Evolutionary conservation across 2,329 filamentous ascomycete species (phyloP).

Genomic region (Arthroderma sp.): DNA sequence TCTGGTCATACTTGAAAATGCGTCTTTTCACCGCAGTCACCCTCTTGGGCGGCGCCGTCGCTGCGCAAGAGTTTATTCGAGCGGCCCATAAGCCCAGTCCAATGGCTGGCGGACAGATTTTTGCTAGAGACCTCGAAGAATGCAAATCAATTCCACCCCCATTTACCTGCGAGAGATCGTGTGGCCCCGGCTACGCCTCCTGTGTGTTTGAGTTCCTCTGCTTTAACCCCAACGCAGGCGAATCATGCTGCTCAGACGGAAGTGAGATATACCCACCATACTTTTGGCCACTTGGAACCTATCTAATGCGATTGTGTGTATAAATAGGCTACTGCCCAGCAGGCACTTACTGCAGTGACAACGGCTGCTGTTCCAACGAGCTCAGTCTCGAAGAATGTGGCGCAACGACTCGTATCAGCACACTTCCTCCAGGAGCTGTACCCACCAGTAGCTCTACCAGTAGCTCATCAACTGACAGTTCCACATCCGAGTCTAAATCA

Average conservation of each 20-base stretch:
- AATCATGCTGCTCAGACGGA: conserved; percentile 7
- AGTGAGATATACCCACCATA: conserved; percentile 1
- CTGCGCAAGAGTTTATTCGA: conserved; percentile 2
- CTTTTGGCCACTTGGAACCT: background rate
- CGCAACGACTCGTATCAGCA: background rate
- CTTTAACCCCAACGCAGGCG: conserved; percentile 5
- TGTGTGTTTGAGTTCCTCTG: conserved; percentile 5
- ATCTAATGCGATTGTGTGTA: background rate
- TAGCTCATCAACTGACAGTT: background rate
- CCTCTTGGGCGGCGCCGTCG: conserved; percentile 1
- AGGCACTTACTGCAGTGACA: conserved; percentile 6
- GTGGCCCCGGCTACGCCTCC: conserved; percentile 3
- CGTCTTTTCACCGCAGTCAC: background rate
- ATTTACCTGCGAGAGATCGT: conserved; percentile 3
- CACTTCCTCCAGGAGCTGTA: background rate
- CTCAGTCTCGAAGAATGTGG: conserved; percentile 5
- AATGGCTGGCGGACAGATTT: background rate
- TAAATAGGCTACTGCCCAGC: conserved; percentile 3
- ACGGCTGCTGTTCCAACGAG: conserved; percentile 4
- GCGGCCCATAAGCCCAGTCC: conserved; percentile 2
- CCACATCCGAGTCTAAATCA: background rate
- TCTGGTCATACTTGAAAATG: background rate
- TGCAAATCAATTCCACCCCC: conserved; percentile 3
- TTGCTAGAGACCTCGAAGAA: background rate
- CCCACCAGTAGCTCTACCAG: conserved; percentile 2